A percentile compares a stretch with the other conserved stretches of the same genome.
These are phyloP conservation scores for Rhizodiscina lignyota DNA, from an alignment of 495 filamentous ascomycete species.

Conservation along the genomic window DNA sequence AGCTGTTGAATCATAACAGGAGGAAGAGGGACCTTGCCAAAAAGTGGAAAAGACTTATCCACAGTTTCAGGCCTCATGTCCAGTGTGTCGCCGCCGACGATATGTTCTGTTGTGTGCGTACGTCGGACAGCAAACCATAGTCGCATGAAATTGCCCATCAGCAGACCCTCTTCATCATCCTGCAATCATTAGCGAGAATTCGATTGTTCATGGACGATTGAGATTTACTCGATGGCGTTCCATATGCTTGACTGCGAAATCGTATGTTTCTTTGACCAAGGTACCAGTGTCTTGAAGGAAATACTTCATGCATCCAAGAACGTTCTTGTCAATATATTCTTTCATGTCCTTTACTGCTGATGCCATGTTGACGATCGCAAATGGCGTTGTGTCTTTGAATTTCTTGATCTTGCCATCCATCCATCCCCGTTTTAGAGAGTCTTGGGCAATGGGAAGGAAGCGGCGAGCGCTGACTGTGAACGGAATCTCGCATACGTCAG, in stretches of 20 bases:
- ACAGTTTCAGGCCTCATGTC: not conserved
- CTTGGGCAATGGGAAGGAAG: too few relatives aligned
- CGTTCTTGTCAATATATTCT: not conserved
- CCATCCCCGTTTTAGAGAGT: too few relatives aligned
- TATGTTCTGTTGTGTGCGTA: not conserved
- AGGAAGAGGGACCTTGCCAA: not conserved
- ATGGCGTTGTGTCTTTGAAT: too few relatives aligned
- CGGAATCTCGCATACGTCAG: too few relatives aligned
- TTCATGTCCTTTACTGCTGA: not conserved
- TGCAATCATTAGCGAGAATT: too few relatives aligned
- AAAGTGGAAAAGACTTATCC: not conserved
- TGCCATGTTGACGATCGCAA: too few relatives aligned
- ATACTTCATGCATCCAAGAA: not conserved
- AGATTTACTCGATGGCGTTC: too few relatives aligned
- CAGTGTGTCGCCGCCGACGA: not conserved
- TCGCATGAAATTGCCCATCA: not conserved
- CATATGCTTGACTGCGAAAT: too few relatives aligned
- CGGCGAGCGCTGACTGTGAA: too few relatives aligned
- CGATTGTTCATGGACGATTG: too few relatives aligned
- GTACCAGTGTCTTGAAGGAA: not conserved
- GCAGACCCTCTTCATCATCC: not conserved
- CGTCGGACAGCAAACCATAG: conserved; percentile 3
- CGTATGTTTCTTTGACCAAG: not conserved
- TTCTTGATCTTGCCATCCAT: too few relatives aligned
- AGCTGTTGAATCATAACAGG: conserved; percentile 1